phyloP scores from a whole-genome alignment of 495 filamentous ascomycete genomes.

The Stereocaulon alpinum region DNA sequence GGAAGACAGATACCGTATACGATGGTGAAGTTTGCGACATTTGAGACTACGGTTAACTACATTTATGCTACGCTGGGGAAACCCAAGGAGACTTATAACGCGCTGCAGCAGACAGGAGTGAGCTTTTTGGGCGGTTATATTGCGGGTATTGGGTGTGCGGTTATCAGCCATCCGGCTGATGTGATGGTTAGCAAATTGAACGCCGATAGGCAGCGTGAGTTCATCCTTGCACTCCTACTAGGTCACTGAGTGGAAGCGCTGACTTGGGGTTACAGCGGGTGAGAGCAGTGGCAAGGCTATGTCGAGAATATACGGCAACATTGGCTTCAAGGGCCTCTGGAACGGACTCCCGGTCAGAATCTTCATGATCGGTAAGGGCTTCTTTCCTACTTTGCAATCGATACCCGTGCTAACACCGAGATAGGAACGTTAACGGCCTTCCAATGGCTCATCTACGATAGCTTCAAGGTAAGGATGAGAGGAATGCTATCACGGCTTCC shows the following conservation, averaged over 20 bases:
- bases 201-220: conserved; percentile 50
- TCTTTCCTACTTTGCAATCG: too few species aligned
- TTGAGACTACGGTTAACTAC: conserved; percentile 54
- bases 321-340: conserved; percentile 60
- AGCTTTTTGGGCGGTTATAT: conserved; percentile 63
- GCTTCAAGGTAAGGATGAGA: conserved; percentile 49
- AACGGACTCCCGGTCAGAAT: conserved; percentile 58
- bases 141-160: conserved; percentile 59
- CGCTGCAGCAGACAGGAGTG: conserved; percentile 56
- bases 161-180: conserved; percentile 55
- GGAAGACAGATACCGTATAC: conserved; percentile 64
- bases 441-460: conserved; percentile 70
- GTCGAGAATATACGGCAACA: conserved; percentile 58
- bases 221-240: conserved; percentile 3
- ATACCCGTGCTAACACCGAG: too few species aligned
- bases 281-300: conserved; percentile 53
- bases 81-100: conserved; percentile 53
- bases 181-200: conserved; percentile 68
- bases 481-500: too few species aligned
- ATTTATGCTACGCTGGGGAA: conserved; percentile 55
- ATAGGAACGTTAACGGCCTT: conserved; percentile 46
- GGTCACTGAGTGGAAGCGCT: not conserved
- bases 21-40: conserved; percentile 68
- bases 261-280: conserved; percentile 35
- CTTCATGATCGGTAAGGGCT: conserved; percentile 35